Base-by-base conservation (phyloP, 2,329 filamentous ascomycete species). In the Penicillium sp. region DNA sequence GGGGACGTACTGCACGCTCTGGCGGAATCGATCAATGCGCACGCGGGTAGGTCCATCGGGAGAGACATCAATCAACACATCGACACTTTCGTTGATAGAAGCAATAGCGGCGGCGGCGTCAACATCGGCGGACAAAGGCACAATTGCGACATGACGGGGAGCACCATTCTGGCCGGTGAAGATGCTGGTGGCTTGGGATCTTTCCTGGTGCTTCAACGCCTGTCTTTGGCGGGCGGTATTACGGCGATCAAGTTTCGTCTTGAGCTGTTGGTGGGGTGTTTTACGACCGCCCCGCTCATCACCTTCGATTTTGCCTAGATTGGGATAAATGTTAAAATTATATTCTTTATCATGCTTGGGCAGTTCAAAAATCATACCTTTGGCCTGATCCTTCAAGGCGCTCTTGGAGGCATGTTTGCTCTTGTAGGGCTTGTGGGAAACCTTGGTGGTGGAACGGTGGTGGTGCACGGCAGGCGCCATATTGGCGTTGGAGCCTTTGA, bases 161-260 rank as follows among this genome's bases (percentile, higher is more conserved):
- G 93, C 93, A 31, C 89, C 92, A 78, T 96, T 89, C 55, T 86
- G 86, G 5, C 93, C 94, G n/a, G 85, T 78, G 70, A 99, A 99
- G 23, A 99, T 81, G 38, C 86, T 90, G 0, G 85, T 87, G 52
- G 91, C 89, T 66, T 89, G 89, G 48, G 89, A 82, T 70, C 94
- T 89, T 68, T 94, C 91, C 71, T 87, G 87, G 71, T 92, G 87
- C 77, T 97, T 97, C 66, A 87, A 82, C 61, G 89, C 80, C 69
- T 93, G 90, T 75, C 89, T 87, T 81, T 99, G 94, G 76, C 93
- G 93, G 67, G 91, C 90, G 80, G 96, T 91, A 76, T 99, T 97
- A 68, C 91, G 88, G 59, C 94, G 89, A 77, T 96, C 92, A 74
- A 99, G 85, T 78, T 97, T 99, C 58, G 92, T 96, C 90, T 97